Percentiles rank a stretch among this genome's conserved stretches.
phyloP scores from a whole-genome alignment of 768 basidiomycete species.

The Hericium rajendrae region DNA sequence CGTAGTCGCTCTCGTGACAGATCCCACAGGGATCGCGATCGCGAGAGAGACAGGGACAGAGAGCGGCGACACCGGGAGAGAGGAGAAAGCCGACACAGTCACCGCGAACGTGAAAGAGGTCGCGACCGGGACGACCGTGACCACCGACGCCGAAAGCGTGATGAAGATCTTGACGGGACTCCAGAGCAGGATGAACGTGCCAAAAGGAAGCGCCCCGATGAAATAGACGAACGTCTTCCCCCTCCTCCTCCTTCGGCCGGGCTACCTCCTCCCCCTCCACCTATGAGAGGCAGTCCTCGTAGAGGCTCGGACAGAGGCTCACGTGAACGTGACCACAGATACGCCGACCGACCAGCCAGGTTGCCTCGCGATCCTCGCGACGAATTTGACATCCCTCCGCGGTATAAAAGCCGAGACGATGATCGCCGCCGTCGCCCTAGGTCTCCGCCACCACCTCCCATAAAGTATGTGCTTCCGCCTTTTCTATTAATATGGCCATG shows the following conservation, averaged over 20 bases:
- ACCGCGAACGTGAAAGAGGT: constrained; percentile 38
- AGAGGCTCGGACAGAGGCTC: constrained; percentile 39
- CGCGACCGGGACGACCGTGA: constrained; percentile 40
- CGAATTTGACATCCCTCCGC: constrained; percentile 50
- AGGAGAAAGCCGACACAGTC: constrained; percentile 42
- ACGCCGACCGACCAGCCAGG: constrained; percentile 34
- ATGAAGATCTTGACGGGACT: constrained; percentile 47
- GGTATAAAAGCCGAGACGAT: constrained; percentile 31
- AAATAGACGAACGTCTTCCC: constrained; percentile 30
- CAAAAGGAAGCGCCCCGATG: constrained; percentile 61
- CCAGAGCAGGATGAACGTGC: constrained; percentile 43
- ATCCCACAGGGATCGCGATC: constrained; percentile 36
- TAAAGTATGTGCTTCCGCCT: constrained; percentile 30
- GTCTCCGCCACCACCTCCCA: constrained; percentile 29
- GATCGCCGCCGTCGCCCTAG: constrained; percentile 22
- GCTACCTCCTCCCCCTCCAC: constrained; percentile 29
- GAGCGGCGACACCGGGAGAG: constrained; percentile 40
- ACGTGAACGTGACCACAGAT: constrained; percentile 39
- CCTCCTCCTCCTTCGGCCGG: constrained; percentile 42
- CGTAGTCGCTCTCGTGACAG: constrained; percentile 34
- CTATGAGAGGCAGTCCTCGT: constrained; percentile 36
- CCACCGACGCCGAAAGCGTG: constrained; percentile 54
- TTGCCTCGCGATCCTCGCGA: constrained; percentile 44
- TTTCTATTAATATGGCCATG: constrained; percentile 2
- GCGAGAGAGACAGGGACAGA: constrained; percentile 37